Evolutionary conservation across 2,329 filamentous ascomycete species (phyloP), one percentile per base, ranked within the genome.

Genomic region (Metarhizium brunneum): DNA sequence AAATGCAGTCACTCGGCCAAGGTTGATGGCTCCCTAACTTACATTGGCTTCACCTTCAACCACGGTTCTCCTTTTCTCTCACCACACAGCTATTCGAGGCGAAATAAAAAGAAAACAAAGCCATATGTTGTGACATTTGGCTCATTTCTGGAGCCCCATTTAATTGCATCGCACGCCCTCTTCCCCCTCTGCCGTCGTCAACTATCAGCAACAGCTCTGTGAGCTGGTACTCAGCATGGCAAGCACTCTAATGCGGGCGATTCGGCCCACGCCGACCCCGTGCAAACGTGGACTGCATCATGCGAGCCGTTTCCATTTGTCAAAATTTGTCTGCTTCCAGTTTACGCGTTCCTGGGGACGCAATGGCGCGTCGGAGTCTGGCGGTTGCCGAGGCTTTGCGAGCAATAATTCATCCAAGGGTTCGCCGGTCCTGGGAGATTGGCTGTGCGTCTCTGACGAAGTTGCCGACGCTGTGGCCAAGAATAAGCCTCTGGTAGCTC

Each of bases 401-500:
- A 51, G 49, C 32, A 20, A 16, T 14, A 6, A 30, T 29, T 36
- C 54, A 57, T 67, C 13, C 62, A 78, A 36, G 66, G 67, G 56
- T 20, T 16, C 47, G 13, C 47, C 52, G 29, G 56, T 52, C 14
- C 25, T 59, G 38, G 54, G 56, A 13, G 63, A 68, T 45, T 62
- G 90, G 58, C 79, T 95, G 56, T 80, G 78, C 54, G 77, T 96
- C 47, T 92, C 90, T 1, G 86, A 92, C 52, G 92, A 97, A 71
- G 86, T 99, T 13, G 76, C 79, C 53, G 84, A 90, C 66, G 92
- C 92, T 43, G 70, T 96, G 50, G 77, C 82, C 47, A 81, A 83
- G 13, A 84, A 85, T 56, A 85, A 84, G 64, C 92, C 94, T 0
- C 86, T 99, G 4, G 92, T 99, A 11, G 94, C 92, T 16, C 79